Evolutionary conservation across 2,329 filamentous ascomycete genomes (phyloP).

Genomic region (Venturia asperata): DNA sequence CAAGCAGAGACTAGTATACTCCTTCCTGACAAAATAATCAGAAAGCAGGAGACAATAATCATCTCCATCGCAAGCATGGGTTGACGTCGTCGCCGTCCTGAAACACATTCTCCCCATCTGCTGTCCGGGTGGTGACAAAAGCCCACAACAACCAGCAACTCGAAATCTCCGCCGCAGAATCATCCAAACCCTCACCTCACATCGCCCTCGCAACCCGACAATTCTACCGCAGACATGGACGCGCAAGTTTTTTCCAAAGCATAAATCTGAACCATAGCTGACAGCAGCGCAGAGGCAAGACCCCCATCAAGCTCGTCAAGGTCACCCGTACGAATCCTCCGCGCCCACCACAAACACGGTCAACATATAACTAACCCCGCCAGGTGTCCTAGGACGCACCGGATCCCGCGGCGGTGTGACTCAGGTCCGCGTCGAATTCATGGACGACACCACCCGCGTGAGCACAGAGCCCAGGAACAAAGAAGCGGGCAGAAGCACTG

Average conservation of each 20-base stretch:
- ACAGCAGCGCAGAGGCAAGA: slow-evolving; percentile 52
- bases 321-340: neutral
- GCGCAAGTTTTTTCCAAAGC: slow-evolving; percentile 32
- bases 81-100: no score
- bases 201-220: neutral
- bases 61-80: no score
- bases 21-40: no score
- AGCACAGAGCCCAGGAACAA: neutral
- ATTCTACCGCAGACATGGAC: slow-evolving; percentile 61
- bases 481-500: neutral
- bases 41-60: no score
- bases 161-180: neutral
- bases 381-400: slow-evolving; percentile 31
- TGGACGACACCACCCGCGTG: slow-evolving; percentile 23
- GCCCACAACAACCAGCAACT: neutral
- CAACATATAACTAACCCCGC: slow-evolving; percentile 59
- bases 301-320: slow-evolving; percentile 55
- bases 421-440: slow-evolving; percentile 59
- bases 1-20: no score
- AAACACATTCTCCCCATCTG: no score
- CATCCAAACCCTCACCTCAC: neutral
- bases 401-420: slow-evolving; percentile 99
- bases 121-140: neutral
- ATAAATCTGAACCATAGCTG: neutral
- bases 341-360: slow-evolving; percentile 80